Percentiles rank a stretch among this genome's conserved stretches.
Conservation (phyloP, 1,139 yeast species). For the Candida tetrigidarum region DNA sequence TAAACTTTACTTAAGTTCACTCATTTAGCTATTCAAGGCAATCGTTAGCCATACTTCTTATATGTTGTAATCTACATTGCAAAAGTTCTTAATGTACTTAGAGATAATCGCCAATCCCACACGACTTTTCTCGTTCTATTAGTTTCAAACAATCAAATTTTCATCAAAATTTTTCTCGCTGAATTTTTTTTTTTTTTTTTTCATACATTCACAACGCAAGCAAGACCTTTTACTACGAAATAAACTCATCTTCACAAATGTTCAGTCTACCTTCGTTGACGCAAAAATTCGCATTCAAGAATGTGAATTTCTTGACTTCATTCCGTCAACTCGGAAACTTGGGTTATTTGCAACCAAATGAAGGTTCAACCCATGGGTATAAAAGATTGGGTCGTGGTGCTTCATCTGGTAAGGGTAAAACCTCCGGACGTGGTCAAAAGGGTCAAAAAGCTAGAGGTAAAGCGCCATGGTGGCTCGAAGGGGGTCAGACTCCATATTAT, state of each 20-base stretch:
- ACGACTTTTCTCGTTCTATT: constrained; percentile 1
- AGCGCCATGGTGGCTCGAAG: constrained; percentile 94
- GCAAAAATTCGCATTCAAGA: background rate
- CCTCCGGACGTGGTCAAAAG: constrained; percentile 95
- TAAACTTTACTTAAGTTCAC: too few species aligned
- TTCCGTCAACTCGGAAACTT: constrained; percentile 30
- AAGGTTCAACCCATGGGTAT: constrained; percentile 44
- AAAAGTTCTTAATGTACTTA: too few species aligned
- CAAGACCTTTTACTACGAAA: background rate
- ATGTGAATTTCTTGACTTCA: constrained; percentile 5
- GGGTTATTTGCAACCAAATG: constrained; percentile 43
- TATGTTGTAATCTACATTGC: too few species aligned
- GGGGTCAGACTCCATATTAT: constrained; percentile 97
- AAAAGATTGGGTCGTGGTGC: constrained; percentile 98
- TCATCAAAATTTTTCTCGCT: constrained; percentile 4
- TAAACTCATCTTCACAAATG: constrained; percentile 1
- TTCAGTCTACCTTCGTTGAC: constrained; percentile 13
- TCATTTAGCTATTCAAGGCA: too few species aligned
- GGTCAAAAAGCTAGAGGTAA: constrained; percentile 98
- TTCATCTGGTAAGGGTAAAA: constrained; percentile 90
- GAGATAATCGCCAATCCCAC: background rate
- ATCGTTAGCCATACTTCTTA: too few species aligned
- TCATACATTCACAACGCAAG: background rate
- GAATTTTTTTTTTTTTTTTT: background rate
- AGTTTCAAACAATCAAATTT: constrained; percentile 3